Conservation (phyloP, 1,284 basidiomycete genomes). For the Malassezia furfur region DNA sequence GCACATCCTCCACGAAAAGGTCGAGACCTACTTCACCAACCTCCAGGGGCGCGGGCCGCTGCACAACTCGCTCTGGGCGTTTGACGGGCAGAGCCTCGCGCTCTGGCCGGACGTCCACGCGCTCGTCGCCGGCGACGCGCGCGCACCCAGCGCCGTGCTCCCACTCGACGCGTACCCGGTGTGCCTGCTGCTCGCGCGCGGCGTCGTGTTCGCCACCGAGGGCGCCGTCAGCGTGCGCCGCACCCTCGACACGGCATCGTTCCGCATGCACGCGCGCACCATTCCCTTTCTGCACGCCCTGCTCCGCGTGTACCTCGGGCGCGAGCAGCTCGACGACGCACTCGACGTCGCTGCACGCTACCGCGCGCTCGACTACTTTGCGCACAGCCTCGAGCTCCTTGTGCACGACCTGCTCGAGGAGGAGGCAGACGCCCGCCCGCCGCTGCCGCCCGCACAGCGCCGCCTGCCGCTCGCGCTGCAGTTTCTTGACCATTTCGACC, state of each 20-base stretch:
- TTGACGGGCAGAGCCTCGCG: slow-evolving; percentile 76
- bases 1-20: slow-evolving; percentile 87
- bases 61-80: slow-evolving; percentile 95
- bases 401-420: slow-evolving; percentile 87
- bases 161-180: slow-evolving; percentile 88
- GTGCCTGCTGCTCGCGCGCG: slow-evolving; percentile 94
- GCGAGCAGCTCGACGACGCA: slow-evolving; percentile 51
- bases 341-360: slow-evolving; percentile 79
- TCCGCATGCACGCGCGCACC: slow-evolving; percentile 83
- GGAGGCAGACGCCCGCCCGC: slow-evolving; percentile 54
- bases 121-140: slow-evolving; percentile 60
- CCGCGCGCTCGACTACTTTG: slow-evolving; percentile 78
- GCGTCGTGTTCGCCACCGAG: slow-evolving; percentile 92
- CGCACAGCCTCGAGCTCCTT: slow-evolving; percentile 85
- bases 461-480: slow-evolving; percentile 66
- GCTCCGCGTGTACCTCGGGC: slow-evolving; percentile 67
- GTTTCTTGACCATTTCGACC: slow-evolving; percentile 89
- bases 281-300: slow-evolving; percentile 91
- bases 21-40: slow-evolving; percentile 98
- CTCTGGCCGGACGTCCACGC: slow-evolving; percentile 92
- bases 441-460: slow-evolving; percentile 22
- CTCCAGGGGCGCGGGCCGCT: slow-evolving; percentile 79
- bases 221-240: slow-evolving; percentile 68
- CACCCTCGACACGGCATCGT: slow-evolving; percentile 80
- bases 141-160: slow-evolving; percentile 85